Percentiles rank a stretch among this genome's conserved stretches.
Conservation (phyloP, 495 filamentous ascomycete species). For the Penicillium paradoxum region DNA sequence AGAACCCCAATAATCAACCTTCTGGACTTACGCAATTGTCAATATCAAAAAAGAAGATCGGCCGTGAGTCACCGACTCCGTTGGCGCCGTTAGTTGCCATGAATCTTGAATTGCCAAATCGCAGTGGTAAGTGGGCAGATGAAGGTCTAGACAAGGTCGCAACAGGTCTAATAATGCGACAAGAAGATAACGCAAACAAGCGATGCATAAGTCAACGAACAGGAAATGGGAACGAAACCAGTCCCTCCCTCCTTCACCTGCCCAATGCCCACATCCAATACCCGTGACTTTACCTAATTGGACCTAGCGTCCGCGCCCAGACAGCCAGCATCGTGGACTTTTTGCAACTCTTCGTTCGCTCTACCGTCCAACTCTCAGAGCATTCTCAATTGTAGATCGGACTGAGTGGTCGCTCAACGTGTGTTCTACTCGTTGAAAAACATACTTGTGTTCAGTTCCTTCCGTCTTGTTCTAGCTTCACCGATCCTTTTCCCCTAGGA, state of each 20-base stretch:
- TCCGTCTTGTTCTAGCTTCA: conserved; percentile 2
- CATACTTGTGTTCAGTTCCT: not conserved
- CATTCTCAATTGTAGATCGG: conserved; percentile 1
- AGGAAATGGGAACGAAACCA: not conserved
- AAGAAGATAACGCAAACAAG: conserved; percentile 6
- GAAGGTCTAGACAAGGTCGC: conserved; percentile 1
- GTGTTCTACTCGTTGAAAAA: not conserved
- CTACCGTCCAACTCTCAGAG: not conserved
- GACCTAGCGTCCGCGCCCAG: conserved; percentile 8
- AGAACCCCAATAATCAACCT: not conserved
- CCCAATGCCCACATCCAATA: not conserved
- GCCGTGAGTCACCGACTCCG: conserved; percentile 37
- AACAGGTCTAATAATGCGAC: conserved; percentile 8
- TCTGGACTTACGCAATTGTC: conserved; percentile 78
- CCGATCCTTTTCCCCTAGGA: conserved; percentile 13
- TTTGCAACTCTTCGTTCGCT: conserved; percentile 7
- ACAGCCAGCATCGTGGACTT: conserved; percentile 9
- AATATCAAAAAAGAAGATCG: conserved; percentile 87
- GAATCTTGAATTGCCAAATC: conserved; percentile 10
- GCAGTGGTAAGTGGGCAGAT: not conserved
- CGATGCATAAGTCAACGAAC: conserved; percentile 16
- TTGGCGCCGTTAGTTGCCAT: conserved; percentile 22
- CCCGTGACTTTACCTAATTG: conserved; percentile 23
- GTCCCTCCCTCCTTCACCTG: not conserved
- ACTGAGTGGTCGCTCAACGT: not conserved